Base-by-base conservation (phyloP, 257 asterid species). In the Striga asiatica region DNA sequence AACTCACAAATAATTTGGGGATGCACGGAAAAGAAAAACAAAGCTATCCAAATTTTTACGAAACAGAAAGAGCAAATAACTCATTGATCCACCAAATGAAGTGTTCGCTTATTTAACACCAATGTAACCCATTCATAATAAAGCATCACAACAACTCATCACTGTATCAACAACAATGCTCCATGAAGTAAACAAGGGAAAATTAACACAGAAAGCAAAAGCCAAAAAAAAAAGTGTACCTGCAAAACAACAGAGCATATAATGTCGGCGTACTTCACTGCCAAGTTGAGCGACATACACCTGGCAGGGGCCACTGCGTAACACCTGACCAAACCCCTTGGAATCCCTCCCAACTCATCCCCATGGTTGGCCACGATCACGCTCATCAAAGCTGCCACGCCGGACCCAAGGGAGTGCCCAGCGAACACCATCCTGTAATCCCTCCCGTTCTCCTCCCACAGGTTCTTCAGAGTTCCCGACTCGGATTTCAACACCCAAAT, bases 361-460 rank as follows among this genome's bases (percentile, higher is more conserved):
- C 94, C 75, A 60, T 87, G 94, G 66, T 92, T 92, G 17, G 82
- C 97, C 23, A 77, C 82, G 65, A 92, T 81, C 41, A 92, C 71
- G 34, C 74, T 58, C 71, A 87, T 55, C 70, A 92, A 55, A 20
- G 98, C 70, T 0, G 95, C 95, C 11, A 92, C 95, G 9, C 98
- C 97, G 0, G 97, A 92, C 24, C 98, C 98, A 71, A 92, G 69
- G 20, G 97, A 92, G 74, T 92, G 98, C 35, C 98, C 98, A 0
- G 81, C 76, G 39, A 92, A 92, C 2, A 84, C 72, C 88, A 88
- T 77, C 79, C 68, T 87, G 73, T 87, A 92, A 32, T 70, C 54
- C 57, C 56, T 74, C 52, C 95, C 95, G 34, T 71, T 87, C 67
- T 91, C 94, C 65, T 73, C 75, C 98, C 98, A 91, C 64, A 79